phyloP scores from a whole-genome alignment of 2,329 filamentous ascomycete species.

The Alternaria arborescens region DNA sequence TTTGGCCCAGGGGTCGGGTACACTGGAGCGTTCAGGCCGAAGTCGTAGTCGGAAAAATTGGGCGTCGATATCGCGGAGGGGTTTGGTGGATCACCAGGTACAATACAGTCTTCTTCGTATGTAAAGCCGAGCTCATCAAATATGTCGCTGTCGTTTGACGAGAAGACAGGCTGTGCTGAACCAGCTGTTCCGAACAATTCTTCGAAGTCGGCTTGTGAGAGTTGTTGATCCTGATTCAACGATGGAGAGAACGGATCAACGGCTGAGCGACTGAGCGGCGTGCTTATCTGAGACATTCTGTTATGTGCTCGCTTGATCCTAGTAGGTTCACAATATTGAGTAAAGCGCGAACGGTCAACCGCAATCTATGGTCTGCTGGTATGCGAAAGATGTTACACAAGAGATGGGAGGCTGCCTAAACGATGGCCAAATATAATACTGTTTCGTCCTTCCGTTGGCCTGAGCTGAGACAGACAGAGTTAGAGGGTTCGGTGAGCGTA shows the following conservation, averaged over 20 bases:
- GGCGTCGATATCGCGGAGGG: slow-evolving; percentile 22
- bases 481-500: slow-evolving; percentile 16
- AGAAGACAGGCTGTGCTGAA: slow-evolving; percentile 9
- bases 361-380: slow-evolving; percentile 3
- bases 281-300: slow-evolving; percentile 33
- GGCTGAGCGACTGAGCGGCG: slow-evolving; percentile 8
- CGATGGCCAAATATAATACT: slow-evolving; percentile 35
- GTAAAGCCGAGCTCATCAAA: slow-evolving; percentile 17
- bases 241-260: slow-evolving; percentile 5
- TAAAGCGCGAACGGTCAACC: slow-evolving; percentile 14
- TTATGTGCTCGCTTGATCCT: neutral
- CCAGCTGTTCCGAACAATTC: slow-evolving; percentile 18
- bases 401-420: slow-evolving; percentile 15
- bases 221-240: slow-evolving; percentile 12
- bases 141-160: slow-evolving; percentile 12
- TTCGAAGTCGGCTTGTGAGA: slow-evolving; percentile 21
- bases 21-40: slow-evolving; percentile 5
- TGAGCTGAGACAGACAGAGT: slow-evolving; percentile 35
- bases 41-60: slow-evolving; percentile 21
- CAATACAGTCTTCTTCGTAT: slow-evolving; percentile 1
- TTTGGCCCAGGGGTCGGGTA: slow-evolving; percentile 24
- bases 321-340: neutral
- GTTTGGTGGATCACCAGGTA: slow-evolving; percentile 8
- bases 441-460: slow-evolving; percentile 19
- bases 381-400: slow-evolving; percentile 32